These are phyloP conservation scores for Thelephora aurantiotincta DNA, from an alignment of 768 basidiomycete genomes.

Conservation along the genomic window DNA sequence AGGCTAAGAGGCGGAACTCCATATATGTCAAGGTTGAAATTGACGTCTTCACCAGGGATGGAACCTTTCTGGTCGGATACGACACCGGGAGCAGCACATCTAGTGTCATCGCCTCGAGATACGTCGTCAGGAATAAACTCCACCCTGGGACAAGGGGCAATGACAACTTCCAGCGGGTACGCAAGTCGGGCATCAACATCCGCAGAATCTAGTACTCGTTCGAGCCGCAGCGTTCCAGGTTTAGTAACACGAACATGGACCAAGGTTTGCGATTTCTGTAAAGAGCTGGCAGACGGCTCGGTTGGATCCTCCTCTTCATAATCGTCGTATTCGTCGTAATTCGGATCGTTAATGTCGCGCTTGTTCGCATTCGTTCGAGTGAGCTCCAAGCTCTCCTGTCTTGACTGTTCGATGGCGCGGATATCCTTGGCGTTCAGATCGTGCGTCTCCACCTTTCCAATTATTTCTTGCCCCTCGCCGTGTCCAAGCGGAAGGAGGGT, in stretches of 20 bases:
- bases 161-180: slow-evolving; percentile 43
- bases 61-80: slow-evolving; percentile 8
- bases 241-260: slow-evolving; percentile 57
- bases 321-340: slow-evolving; percentile 62
- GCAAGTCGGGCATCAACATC: slow-evolving; percentile 63
- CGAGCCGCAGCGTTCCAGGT: slow-evolving; percentile 65
- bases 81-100: slow-evolving; percentile 32
- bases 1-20: slow-evolving; percentile 71
- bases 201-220: slow-evolving; percentile 55
- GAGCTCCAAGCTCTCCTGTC: slow-evolving; percentile 35
- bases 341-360: slow-evolving; percentile 22
- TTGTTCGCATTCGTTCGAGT: slow-evolving; percentile 21
- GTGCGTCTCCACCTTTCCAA: slow-evolving; percentile 32
- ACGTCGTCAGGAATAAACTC: slow-evolving; percentile 39
- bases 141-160: slow-evolving; percentile 76
- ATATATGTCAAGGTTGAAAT: slow-evolving; percentile 46
- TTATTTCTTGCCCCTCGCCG: slow-evolving; percentile 18
- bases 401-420: slow-evolving; percentile 47
- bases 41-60: slow-evolving; percentile 39
- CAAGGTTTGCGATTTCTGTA: slow-evolving; percentile 67
- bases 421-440: slow-evolving; percentile 52
- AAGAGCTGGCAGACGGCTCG: slow-evolving; percentile 22
- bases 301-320: slow-evolving; percentile 13
- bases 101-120: slow-evolving; percentile 27
- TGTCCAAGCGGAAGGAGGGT: slow-evolving; percentile 53